Base-by-base conservation (phyloP, 345 rosid species). In the Physaria fendleri region DNA sequence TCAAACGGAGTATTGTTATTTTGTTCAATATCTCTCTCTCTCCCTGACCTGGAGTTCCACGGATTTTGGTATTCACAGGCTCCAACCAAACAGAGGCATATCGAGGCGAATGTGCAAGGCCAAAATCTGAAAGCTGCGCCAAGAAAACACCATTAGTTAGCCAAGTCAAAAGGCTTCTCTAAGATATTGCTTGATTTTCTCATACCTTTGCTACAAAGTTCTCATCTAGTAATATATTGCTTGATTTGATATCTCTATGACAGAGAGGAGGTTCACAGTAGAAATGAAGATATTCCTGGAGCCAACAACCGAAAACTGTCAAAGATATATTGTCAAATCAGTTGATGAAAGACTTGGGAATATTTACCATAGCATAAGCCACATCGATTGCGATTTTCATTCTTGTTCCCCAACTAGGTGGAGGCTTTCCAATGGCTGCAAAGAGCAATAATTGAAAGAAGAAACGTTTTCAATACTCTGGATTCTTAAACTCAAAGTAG, bases 361-460 rank as follows among this genome's bases (percentile, higher is more conserved):
- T 71, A 72, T 69, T 62, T 81, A 92, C 96, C 77, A 92, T 81
- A 30, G 97, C 98, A 76, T 85, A 88, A 7, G 98, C 95, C 42
- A 94, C 98, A 52, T 95, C 93, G n/a, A 94, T 88, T 8, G 98
- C 98, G 35, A 92, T 84, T 76, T 89, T 86, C 98, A 92, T 92
- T 70, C 98, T 84, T 15, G 90, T 92, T 65, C 81, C 85, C 98
- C 98, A 92, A 79, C 88, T 88, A 61, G 82, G 75, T 18, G 97
- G 85, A 51, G 75, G 53, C 74, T 68, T 80, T 51, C 62, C 74
- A 17, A 63, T 71, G 14, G 80, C 96, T 92, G 81, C 79, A 74
- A 64, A 73, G 96, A 78, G 27, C 5, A 30, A 9, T 14, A 15
- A 34, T 2, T 24, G 14, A 12, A 35, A n/a, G 33, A 63, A 81